phyloP scores from a whole-genome alignment of 352 stramenopile species.

The Achlya hypogyna region DNA sequence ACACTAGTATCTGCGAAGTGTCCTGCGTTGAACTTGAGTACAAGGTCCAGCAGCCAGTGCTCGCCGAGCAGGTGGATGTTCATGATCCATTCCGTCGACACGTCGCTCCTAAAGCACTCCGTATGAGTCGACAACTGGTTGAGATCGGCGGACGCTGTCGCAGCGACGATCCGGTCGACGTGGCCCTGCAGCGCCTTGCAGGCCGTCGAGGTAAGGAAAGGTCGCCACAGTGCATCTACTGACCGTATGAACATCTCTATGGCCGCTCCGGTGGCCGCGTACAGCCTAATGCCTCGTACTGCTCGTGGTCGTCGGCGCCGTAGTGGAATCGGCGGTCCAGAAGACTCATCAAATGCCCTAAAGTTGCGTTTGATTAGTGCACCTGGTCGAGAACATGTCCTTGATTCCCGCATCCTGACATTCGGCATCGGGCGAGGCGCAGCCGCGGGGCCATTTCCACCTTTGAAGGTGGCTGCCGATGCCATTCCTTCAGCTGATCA shows the following conservation, averaged over 20 bases:
- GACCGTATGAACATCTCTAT: neutral
- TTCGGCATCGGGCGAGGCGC: too few relatives aligned
- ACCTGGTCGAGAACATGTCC: too few relatives aligned
- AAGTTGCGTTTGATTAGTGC: too few relatives aligned
- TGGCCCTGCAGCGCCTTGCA: neutral
- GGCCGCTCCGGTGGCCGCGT: neutral
- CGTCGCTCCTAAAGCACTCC: slow-evolving; percentile 1
- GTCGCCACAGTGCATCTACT: slow-evolving; percentile 8
- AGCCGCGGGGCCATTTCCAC: too few relatives aligned
- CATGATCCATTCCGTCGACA: slow-evolving; percentile 19
- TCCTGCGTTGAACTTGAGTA: neutral
- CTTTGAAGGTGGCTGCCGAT: too few relatives aligned
- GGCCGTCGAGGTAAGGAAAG: neutral
- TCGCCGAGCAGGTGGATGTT: slow-evolving; percentile 17
- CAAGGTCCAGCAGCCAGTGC: slow-evolving; percentile 14
- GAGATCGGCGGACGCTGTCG: neutral
- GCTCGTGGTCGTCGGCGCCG: neutral
- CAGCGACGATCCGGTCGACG: slow-evolving; percentile 3
- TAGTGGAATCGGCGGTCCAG: neutral
- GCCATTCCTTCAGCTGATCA: too few relatives aligned
- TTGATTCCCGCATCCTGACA: too few relatives aligned
- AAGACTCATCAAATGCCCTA: neutral
- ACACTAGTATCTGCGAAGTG: neutral
- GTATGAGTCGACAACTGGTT: neutral
- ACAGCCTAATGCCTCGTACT: neutral